These are phyloP conservation scores for Leccinum insolens DNA, from an alignment of 1,284 basidiomycete species.

Conservation along the genomic window DNA sequence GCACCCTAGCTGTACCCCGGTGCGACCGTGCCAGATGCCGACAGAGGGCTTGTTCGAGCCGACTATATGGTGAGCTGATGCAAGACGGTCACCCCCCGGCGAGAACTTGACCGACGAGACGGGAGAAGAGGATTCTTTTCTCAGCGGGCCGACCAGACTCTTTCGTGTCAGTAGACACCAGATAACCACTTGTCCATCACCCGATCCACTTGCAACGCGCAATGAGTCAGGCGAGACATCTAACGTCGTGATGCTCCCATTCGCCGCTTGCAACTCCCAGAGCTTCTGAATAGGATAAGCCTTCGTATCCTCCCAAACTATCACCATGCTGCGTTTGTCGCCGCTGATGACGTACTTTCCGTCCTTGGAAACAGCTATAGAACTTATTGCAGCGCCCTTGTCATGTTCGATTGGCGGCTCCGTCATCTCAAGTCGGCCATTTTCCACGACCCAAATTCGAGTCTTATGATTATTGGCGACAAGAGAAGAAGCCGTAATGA, in stretches of 20 bases:
- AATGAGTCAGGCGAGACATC: constrained; percentile 15
- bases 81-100: constrained; percentile 6
- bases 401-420: background rate
- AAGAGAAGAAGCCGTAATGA: background rate
- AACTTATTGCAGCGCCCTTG: background rate
- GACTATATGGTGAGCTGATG: background rate
- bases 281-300: background rate
- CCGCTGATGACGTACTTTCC: constrained; percentile 14
- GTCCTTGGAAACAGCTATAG: constrained; percentile 11
- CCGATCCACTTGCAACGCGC: constrained; percentile 7
- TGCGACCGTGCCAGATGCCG: constrained; percentile 17
- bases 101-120: no score
- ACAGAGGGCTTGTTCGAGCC: background rate
- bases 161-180: constrained; percentile 8
- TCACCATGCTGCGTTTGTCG: constrained; percentile 4
- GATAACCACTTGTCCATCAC: constrained; percentile 22
- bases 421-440: background rate
- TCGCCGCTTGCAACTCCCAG: background rate
- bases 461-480: background rate
- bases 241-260: background rate
- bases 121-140: background rate
- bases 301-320: constrained; percentile 7
- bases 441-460: background rate
- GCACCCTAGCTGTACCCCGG: constrained; percentile 1
- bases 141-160: background rate